Percentiles rank a stretch among this genome's conserved stretches.
Conservation (phyloP, 1,139 yeast species). For the Yamadazyma membranifaciens region DNA sequence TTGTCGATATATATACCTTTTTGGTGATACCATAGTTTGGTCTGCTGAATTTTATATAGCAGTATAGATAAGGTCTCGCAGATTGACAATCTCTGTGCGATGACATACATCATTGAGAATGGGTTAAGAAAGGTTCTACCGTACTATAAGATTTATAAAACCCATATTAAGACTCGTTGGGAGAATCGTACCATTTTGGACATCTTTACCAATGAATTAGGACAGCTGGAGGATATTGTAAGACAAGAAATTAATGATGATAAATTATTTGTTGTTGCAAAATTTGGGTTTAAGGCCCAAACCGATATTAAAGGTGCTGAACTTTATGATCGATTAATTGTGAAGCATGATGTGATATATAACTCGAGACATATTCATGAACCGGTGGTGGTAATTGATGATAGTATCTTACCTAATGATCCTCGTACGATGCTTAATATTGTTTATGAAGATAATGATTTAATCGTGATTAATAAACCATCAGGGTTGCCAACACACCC, state of each 20-base stretch:
- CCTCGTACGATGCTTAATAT: constrained; percentile 29
- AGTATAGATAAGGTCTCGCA: too few relatives aligned
- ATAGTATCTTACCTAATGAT: constrained; percentile 12
- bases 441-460: constrained; percentile 44
- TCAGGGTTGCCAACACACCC: constrained; percentile 82
- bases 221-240: constrained; percentile 27
- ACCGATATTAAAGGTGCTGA: constrained; percentile 23
- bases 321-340: constrained; percentile 24
- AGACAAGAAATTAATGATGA: constrained; percentile 22
- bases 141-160: constrained; percentile 37
- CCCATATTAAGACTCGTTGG: constrained; percentile 53
- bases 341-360: constrained; percentile 50
- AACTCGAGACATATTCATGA: constrained; percentile 61
- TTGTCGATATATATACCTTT: too few relatives aligned
- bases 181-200: constrained; percentile 41
- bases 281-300: constrained; percentile 25
- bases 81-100: too few relatives aligned
- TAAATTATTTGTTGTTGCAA: constrained; percentile 24
- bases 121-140: constrained; percentile 49
- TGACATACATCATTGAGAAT: constrained; percentile 26
- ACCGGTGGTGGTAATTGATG: constrained; percentile 45
- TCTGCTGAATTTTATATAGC: too few relatives aligned
- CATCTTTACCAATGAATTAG: constrained; percentile 44
- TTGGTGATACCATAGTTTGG: too few relatives aligned
- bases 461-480: constrained; percentile 70